Conservation (phyloP, 257 asterid genomes). For the Haberlea rhodopensis region DNA sequence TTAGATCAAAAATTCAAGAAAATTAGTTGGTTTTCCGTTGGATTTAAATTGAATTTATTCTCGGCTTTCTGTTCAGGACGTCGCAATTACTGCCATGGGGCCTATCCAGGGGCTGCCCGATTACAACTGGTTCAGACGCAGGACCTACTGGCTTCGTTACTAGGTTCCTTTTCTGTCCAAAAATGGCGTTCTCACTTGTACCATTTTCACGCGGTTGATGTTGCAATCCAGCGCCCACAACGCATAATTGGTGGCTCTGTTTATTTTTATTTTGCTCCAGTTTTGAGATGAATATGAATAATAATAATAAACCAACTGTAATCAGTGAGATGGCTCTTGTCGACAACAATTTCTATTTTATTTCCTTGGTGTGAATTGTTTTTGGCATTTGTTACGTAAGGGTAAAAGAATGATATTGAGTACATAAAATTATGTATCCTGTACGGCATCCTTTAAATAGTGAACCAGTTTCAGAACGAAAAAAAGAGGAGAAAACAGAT, state of each 20-base stretch:
- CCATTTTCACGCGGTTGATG: background rate
- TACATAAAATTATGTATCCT: too few relatives aligned
- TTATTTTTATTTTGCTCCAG: background rate
- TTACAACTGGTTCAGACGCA: conserved; percentile 99
- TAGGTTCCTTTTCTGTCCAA: conserved; percentile 36
- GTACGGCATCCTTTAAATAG: too few relatives aligned
- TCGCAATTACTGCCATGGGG: conserved; percentile 77
- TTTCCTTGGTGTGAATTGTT: background rate
- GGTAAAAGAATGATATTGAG: too few relatives aligned
- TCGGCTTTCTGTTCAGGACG: conserved; percentile 48
- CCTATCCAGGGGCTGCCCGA: conserved; percentile 86
- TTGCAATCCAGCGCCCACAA: background rate
- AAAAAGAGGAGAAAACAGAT: too few relatives aligned
- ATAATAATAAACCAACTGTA: background rate
- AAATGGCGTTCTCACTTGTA: background rate
- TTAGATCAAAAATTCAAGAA: background rate
- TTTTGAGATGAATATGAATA: background rate
- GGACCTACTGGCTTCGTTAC: conserved; percentile 98
- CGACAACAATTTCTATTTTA: background rate
- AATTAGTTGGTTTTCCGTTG: background rate
- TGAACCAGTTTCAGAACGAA: too few relatives aligned
- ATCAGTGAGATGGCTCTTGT: background rate
- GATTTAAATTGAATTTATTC: background rate
- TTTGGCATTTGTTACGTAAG: too few relatives aligned
- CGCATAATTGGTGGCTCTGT: background rate